A percentile compares a stretch with the other conserved stretches of the same genome.
These are phyloP conservation scores for Cladophialophora exuberans DNA, from an alignment of 2,329 filamentous ascomycete genomes.

Conservation along the genomic window DNA sequence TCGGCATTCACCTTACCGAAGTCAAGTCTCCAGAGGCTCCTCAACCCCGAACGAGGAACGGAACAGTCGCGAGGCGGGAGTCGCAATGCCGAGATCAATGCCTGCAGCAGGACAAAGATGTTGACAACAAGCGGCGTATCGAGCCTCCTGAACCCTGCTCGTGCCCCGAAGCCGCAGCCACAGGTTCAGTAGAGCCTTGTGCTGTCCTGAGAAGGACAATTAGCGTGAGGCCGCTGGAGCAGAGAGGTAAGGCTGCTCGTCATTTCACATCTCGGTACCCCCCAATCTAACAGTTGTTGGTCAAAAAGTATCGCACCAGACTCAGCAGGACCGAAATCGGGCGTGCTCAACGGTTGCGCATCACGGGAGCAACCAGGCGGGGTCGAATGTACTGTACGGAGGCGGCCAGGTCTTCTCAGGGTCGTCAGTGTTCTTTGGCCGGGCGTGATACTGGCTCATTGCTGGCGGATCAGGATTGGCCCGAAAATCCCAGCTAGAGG, in stretches of 20 bases:
- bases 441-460: neutral
- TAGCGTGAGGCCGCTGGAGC: neutral
- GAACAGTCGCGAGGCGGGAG: neutral
- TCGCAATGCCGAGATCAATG: neutral
- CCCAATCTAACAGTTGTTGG: neutral
- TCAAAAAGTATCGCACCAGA: neutral
- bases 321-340: neutral
- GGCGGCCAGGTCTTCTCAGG: neutral
- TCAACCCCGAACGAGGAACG: neutral
- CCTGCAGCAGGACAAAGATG: neutral
- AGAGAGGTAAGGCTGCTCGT: neutral
- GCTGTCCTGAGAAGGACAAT: neutral
- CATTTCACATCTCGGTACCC: neutral
- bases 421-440: neutral
- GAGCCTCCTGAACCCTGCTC: neutral
- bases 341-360: neutral
- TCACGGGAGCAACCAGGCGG: neutral
- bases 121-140: neutral
- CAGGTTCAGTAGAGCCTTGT: neutral
- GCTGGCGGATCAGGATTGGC: neutral
- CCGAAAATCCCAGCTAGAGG: neutral
- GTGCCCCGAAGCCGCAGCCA: neutral
- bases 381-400: slow-evolving; percentile 2
- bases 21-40: neutral
- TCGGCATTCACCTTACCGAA: neutral